Evolutionary conservation across 2,329 filamentous ascomycete species (phyloP), one percentile per base, ranked within the genome.

Genomic region (Zymoseptoria tritici): DNA sequence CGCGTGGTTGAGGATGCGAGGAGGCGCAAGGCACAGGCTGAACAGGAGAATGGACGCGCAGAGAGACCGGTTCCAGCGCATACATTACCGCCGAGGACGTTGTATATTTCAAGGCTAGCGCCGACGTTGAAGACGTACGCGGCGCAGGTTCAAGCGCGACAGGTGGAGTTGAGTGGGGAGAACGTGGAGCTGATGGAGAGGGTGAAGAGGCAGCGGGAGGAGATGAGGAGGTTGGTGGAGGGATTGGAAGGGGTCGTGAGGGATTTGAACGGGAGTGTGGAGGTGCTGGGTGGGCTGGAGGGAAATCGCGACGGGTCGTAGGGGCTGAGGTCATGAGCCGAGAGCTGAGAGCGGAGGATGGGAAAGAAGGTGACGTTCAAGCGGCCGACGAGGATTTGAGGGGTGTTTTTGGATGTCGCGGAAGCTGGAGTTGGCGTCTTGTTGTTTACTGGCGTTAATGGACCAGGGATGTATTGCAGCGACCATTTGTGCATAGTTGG

Each of bases 91-190:
- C 81, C 84, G 0, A 74, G 79, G 26, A 78, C 81, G 54, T 75
- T 87, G 9, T 82, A 84, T 62, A 75, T 79, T 19, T 82, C 83
- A n/a, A 83, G 86, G 70, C 72, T 87, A 3, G 77, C 78, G 55
- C 83, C 84, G 0, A 82, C 82, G 60, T 73, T 87, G 55, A 73
- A 77, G 51, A 74, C 79, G 63, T 79, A 80, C 54, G 77, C 80
- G 21, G 69, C 72, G n/a, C 71, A 78, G 2, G 74, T 86, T 60
- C 76, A 79, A 57, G 64, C 70, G n/a, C 78, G 79, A 59, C 73
- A 86, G 42, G 73, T 78, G 56, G 71, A 71, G 21, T 78, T 81
- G 3, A 79, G 84, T 64, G 66, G 74, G 16, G 75, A 82, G 58
- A 87, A 87, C 65, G 73, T 72, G n/a, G 74, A 78, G 57, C 72